Percentiles rank a stretch among this genome's conserved stretches.
Conservation (phyloP, 768 basidiomycete genomes). For the Suillus americanus region DNA sequence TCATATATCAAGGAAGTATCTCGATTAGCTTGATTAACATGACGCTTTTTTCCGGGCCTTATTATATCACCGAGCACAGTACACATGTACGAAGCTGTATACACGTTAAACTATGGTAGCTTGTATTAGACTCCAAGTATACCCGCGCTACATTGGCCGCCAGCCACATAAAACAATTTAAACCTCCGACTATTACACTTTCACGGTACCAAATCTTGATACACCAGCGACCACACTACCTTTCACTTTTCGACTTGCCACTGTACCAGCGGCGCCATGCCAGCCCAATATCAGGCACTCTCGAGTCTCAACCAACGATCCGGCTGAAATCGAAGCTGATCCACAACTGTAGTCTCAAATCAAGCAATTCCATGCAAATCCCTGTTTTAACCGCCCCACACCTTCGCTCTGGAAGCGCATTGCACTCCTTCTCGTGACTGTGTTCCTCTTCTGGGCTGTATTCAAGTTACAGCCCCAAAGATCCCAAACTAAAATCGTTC, state of each 20-base stretch:
- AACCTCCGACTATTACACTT: background rate
- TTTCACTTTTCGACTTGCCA: background rate
- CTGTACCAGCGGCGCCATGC: background rate
- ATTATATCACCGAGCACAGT: background rate
- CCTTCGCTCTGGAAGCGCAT: constrained; percentile 42
- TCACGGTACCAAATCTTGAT: background rate
- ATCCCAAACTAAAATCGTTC: constrained; percentile 46
- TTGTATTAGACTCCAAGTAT: background rate
- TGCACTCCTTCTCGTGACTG: constrained; percentile 40
- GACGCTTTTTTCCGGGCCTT: too few relatives aligned
- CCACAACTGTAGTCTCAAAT: constrained; percentile 1
- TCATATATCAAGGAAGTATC: background rate
- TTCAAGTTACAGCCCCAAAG: constrained; percentile 30
- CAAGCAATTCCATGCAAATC: constrained; percentile 17
- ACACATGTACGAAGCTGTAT: background rate
- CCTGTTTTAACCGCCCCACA: constrained; percentile 38
- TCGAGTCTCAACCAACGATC: constrained; percentile 1
- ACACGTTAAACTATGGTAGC: background rate
- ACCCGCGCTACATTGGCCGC: too few relatives aligned
- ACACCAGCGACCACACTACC: constrained; percentile 28
- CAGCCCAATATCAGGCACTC: background rate
- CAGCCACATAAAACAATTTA: background rate
- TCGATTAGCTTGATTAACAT: background rate
- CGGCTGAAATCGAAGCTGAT: background rate
- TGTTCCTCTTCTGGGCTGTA: constrained; percentile 45